Evolutionary conservation across 2,329 filamentous ascomycete genomes (phyloP), one percentile per base, ranked within the genome.

Genomic region (Fusarium anguioides): DNA sequence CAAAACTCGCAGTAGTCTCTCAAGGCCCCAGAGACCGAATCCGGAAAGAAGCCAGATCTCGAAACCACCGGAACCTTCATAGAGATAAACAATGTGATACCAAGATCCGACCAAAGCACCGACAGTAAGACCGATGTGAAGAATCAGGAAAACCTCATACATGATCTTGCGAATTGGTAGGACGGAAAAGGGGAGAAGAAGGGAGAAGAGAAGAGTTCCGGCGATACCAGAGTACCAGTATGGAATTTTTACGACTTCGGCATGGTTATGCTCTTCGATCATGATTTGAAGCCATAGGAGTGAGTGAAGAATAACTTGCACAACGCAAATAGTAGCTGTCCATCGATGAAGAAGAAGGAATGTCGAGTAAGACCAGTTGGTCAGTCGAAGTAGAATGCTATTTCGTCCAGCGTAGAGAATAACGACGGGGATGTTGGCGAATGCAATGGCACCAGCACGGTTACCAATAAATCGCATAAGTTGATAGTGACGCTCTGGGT

Each of bases 261-360:
- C 51, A 48, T 81, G 78, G 1, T 62, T 71, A 1, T 72, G 72
- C 4, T 36, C 42, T 8, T 69, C 68, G 7, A 75, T 64, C 60
- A 80, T 78, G 0, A 77, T 62, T 5, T 74, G 65, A 0, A 84
- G 74, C 33, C 76, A 78, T 17, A 83, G 69, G n/a, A 81, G 72
- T 1, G 79, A 80, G 72, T 87, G 85, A 0, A 86, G 42, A 10
- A 80, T 70, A 1, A 79, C 81, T 44, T 87, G 78, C 0, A 85
- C 41, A 2, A 79, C 78, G 24, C 76, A 79, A 9, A 86, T 74
- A 21, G 78, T 72, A 1, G 82, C 83, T 2, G 83, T 72, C 82
- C 82, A 85, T 12, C 83, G 77, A 61, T 87, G 84, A 0, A 85
- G 74, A 0, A 85, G 69, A 5, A 85, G 60, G 50, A 77, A 85